Conservation (phyloP, 140 eudicot genomes). For the Anethum foeniculum region DNA sequence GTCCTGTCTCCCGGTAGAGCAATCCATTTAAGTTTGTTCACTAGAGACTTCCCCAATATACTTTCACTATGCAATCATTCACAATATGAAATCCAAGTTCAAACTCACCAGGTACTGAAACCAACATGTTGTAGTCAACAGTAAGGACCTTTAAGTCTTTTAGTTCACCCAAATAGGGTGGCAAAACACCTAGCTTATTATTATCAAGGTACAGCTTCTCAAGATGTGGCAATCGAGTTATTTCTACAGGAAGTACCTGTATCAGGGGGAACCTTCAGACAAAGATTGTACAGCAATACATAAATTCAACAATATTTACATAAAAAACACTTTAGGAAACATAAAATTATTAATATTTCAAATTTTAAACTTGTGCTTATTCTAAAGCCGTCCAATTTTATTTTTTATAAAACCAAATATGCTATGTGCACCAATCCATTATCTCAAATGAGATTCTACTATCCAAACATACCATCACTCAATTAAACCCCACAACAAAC, state of each 20-base stretch:
- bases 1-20: not conserved
- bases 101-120: slow-evolving; percentile 79
- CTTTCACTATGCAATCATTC: not conserved
- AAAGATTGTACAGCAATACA: not conserved
- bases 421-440: not conserved
- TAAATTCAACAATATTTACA: not conserved
- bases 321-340: not conserved
- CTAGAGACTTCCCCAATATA: not conserved
- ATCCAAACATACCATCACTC: not conserved
- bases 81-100: not conserved
- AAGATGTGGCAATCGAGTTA: slow-evolving; percentile 75
- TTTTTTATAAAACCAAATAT: not conserved
- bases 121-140: slow-evolving; percentile 77
- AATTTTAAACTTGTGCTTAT: not conserved
- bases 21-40: not conserved
- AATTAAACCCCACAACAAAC: not conserved
- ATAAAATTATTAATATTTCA: not conserved
- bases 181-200: slow-evolving; percentile 67
- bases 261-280: slow-evolving; percentile 5
- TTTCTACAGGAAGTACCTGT: slow-evolving; percentile 87
- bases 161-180: slow-evolving; percentile 85
- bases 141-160: slow-evolving; percentile 82
- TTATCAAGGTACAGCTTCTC: slow-evolving; percentile 91
- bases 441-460: not conserved
- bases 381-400: not conserved